Base-by-base conservation (phyloP, 768 basidiomycete species). In the Scleroderma bovista region DNA sequence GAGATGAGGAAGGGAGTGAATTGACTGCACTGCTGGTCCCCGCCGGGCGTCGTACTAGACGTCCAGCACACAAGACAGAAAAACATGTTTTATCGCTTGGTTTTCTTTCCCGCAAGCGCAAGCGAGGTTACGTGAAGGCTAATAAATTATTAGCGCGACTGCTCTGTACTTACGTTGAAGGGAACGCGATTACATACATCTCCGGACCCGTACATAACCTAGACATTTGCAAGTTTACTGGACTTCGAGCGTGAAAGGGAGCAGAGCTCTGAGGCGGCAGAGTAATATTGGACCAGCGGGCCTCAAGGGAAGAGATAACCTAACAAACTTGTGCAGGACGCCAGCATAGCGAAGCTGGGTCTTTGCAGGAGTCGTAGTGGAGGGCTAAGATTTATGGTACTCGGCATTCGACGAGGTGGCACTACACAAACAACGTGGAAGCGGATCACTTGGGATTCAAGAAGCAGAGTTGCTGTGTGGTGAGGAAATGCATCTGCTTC, bases 61-160 rank as follows among this genome's bases (percentile, higher is more conserved):
- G 60, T 66, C 60, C 57, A 64, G 53, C 58, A 68, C 54, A 51
- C 56, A 57, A 52, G 54, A 53, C 20, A 41, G 26, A 29, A 29
- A 51, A 24, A 42, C 10, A 16, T 39, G 54, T 43, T 49, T 56
- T 29, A 52, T 32, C 49, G 53, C 55, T 53, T 41, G 56, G 56
- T 68, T 65, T 66, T 66, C 64, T 64, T 54, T 32, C n/a, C n/a
- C n/a, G n/a, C n/a, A n/a, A 43, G 43, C 34, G 51, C 64, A 60
- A 60, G 62, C 59, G 64, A 65, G 16, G 56, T 68, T 66, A 66
- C 65, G 65, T 66, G 46, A 61, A 40, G n/a, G 46, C 38, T 44
- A 54, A 43, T n/a, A 26, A 29, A 26, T 43, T n/a, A n/a, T n/a
- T 43, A 43, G 41, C n/a, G 17, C 17, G 41, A 29, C 9, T 4